These are phyloP conservation scores for Spencermartinsiella ligniputridi DNA, from an alignment of 1,139 yeast genomes.

Conservation along the genomic window DNA sequence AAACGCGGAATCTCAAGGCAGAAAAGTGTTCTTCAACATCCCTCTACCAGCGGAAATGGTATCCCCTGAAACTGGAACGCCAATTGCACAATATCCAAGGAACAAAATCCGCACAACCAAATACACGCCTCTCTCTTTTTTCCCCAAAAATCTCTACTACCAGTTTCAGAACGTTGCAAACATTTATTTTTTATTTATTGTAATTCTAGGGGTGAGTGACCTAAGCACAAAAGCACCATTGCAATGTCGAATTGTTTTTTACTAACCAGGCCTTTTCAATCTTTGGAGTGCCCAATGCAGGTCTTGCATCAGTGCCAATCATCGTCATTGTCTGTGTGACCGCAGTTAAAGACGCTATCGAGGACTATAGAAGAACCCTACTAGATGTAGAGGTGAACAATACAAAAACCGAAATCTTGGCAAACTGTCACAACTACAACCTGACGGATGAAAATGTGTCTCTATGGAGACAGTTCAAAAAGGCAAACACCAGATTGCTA, in stretches of 20 bases:
- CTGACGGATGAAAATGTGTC: slow-evolving; percentile 65
- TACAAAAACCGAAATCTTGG: slow-evolving; percentile 71
- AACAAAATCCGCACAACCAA: slow-evolving; percentile 95
- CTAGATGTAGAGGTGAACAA: slow-evolving; percentile 85
- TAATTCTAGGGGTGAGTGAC: slow-evolving; percentile 63
- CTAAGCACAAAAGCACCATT: slow-evolving; percentile 13
- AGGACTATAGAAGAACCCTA: slow-evolving; percentile 80
- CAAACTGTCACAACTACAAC: slow-evolving; percentile 69
- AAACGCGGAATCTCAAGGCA: slow-evolving; percentile 6
- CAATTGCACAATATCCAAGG: slow-evolving; percentile 58
- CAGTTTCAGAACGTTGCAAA: slow-evolving; percentile 92
- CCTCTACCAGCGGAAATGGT: slow-evolving; percentile 59
- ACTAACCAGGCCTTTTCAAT: slow-evolving; percentile 50
- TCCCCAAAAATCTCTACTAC: slow-evolving; percentile 74
- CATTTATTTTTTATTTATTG: slow-evolving; percentile 74
- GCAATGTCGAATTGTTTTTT: not conserved
- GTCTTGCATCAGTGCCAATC: slow-evolving; percentile 86
- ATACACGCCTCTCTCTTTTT: slow-evolving; percentile 82
- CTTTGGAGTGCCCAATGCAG: slow-evolving; percentile 90
- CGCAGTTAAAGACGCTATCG: slow-evolving; percentile 89
- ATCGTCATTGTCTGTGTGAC: slow-evolving; percentile 87
- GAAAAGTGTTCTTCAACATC: slow-evolving; percentile 52
- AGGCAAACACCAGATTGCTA: slow-evolving; percentile 36
- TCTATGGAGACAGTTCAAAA: slow-evolving; percentile 64
- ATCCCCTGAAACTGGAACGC: slow-evolving; percentile 57